Base-by-base conservation (phyloP, 495 filamentous ascomycete species). In the Hypoxylon perforatum region DNA sequence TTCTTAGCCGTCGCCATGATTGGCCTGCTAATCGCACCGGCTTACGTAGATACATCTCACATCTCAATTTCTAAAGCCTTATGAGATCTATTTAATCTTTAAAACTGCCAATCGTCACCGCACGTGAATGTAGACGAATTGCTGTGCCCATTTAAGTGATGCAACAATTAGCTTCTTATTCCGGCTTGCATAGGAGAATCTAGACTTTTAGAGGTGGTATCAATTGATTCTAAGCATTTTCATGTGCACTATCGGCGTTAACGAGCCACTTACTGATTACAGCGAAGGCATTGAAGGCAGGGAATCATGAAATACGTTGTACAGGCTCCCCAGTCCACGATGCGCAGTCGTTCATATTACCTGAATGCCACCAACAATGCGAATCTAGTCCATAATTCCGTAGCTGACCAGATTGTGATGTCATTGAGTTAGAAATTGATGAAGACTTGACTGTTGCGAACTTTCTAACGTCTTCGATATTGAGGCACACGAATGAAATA, bases 61-160 rank as follows among this genome's bases (percentile, higher is more conserved):
- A 14, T 6, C 33, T 17, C 18, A 39, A n/a, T 6, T 30, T 63
- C 17, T 11, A 25, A 25, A 33, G 22, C 9, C 9, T 44, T 49
- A 38, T 14, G 10, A 51, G 51, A 50, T 50, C 28, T 56, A n/a
- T 8, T 3, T 23, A 8, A 3, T 52, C 11, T 59, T 42, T 10
- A 28, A 36, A n/a, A 38, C 47, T 41, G 23, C 60, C 65, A 69
- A 57, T 60, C 38, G 30, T n/a, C 18, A 33, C 23, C 47, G 38
- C 61, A 65, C 61, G 61, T 58, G 53, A 49, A 38, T 8, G 44
- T 17, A 19, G 22, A 21, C 14, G 39, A 44, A n/a, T 12, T 23
- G 18, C 22, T 8, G 33, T 35, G 23, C 3, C 39, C 3, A 42
- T 17, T 35, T 38, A 15, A 42, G 38, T 15, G n/a, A 47, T 22